A percentile compares a stretch with the other conserved stretches of the same genome.
Evolutionary conservation across 805 yeast genomes (phyloP).

Genomic region (Lachancea kluyveri): DNA sequence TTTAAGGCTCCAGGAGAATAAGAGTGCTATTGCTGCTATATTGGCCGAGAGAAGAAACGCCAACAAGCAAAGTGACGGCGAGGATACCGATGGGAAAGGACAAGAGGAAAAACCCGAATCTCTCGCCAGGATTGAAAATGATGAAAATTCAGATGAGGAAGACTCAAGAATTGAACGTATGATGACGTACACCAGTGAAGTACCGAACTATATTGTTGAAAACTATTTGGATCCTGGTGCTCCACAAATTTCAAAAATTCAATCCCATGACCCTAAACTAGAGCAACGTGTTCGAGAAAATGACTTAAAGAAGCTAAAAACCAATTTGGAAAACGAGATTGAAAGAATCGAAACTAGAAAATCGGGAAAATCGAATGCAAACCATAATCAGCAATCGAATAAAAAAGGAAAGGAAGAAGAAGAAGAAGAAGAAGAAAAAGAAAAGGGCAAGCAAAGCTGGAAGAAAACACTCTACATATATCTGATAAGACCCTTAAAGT

Average conservation of each 20-base stretch:
- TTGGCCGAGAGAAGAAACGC: conserved; percentile 34
- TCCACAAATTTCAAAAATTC: conserved; percentile 21
- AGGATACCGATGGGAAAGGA: conserved; percentile 3
- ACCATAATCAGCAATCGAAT: no score
- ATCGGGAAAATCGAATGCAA: conserved; percentile 3
- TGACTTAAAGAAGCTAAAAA: conserved; percentile 21
- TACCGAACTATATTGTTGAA: conserved; percentile 14
- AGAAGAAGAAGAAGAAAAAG: conserved; percentile 5
- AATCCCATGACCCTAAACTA: conserved; percentile 15
- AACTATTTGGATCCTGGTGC: conserved; percentile 18
- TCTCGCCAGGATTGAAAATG: conserved; percentile 3
- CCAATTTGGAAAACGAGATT: conserved; percentile 23
- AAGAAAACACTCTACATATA: conserved; percentile 38
- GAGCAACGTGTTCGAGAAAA: conserved; percentile 15
- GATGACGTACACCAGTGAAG: conserved; percentile 16
- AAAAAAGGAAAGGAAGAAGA: conserved; percentile 1
- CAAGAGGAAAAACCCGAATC: conserved; percentile 6
- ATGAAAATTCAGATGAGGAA: conserved; percentile 4
- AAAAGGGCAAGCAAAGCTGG: conserved; percentile 15
- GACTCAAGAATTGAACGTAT: conserved; percentile 15
- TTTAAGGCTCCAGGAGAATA: conserved; percentile 47
- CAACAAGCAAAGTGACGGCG: conserved; percentile 5
- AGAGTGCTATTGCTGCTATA: conserved; percentile 42
- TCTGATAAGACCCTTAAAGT: conserved; percentile 51
- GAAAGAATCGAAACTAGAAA: conserved; percentile 13